These are phyloP conservation scores for Fusarium sp. DNA, from an alignment of 2,329 filamentous ascomycete species.

Conservation along the genomic window DNA sequence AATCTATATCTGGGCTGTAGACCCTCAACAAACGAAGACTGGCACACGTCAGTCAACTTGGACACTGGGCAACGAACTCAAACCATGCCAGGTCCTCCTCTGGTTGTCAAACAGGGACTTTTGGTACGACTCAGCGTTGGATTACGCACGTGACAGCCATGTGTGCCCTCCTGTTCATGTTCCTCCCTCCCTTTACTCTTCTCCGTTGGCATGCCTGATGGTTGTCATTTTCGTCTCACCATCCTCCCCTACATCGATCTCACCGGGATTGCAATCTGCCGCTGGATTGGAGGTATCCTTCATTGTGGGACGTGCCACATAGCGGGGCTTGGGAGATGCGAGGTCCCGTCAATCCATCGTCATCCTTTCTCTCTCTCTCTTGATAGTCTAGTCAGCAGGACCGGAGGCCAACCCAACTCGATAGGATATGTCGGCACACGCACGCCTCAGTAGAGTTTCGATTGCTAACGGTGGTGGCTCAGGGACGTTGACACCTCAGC, in stretches of 20 bases:
- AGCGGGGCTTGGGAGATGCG: conserved; percentile 3
- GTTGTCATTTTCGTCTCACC: neutral
- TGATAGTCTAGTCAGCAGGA: neutral
- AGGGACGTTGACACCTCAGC: neutral
- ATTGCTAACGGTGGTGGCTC: neutral
- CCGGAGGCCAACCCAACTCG: neutral
- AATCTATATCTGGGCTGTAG: neutral
- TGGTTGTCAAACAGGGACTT: neutral
- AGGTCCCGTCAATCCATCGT: conserved; percentile 25
- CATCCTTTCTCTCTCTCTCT: conserved; percentile 2
- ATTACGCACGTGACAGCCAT: conserved; percentile 1
- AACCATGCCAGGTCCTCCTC: neutral
- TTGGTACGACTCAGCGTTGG: neutral
- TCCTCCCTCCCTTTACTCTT: conserved; percentile 8
- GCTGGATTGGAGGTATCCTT: conserved; percentile 2
- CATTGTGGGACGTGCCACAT: conserved; percentile 25
- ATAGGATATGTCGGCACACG: neutral
- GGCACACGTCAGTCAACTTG: neutral
- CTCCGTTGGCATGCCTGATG: neutral
- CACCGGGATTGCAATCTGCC: conserved; percentile 17
- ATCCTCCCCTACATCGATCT: neutral
- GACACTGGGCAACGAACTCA: neutral
- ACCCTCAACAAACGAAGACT: neutral
- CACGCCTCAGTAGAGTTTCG: neutral
- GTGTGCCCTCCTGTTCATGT: neutral